A percentile compares a stretch with the other conserved stretches of the same genome.
These are phyloP conservation scores for Volvox africanus DNA, from an alignment of 139 green algal genomes.

Conservation along the genomic window DNA sequence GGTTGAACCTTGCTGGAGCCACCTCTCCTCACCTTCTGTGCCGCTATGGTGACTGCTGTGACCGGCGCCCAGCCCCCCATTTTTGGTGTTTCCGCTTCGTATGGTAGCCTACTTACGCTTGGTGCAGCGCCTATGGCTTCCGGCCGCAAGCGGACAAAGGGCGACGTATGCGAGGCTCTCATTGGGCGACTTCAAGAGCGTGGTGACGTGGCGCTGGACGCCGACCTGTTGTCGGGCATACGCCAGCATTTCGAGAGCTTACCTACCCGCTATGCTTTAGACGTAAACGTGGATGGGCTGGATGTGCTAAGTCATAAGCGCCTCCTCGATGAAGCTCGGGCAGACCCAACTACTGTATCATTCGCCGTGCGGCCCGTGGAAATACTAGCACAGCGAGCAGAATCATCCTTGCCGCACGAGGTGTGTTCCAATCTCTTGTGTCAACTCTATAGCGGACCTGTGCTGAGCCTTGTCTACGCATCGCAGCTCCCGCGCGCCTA, in stretches of 20 bases:
- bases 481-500: constrained; percentile 35
- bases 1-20: not conserved
- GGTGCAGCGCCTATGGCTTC: constrained; percentile 41
- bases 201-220: constrained; percentile 75
- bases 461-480: not conserved
- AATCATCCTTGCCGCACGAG: not conserved
- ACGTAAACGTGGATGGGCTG: constrained; percentile 90
- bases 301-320: constrained; percentile 95
- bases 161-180: constrained; percentile 78
- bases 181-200: constrained; percentile 71
- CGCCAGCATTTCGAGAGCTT: constrained; percentile 86
- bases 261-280: constrained; percentile 89
- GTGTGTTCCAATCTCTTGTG: not conserved
- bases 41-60: not conserved
- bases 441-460: not conserved
- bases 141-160: constrained; percentile 62
- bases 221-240: constrained; percentile 76
- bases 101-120: constrained; percentile 39
- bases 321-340: constrained; percentile 88
- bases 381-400: constrained; percentile 60
- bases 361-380: constrained; percentile 92
- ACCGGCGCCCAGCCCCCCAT: constrained; percentile 8
- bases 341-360: constrained; percentile 82
- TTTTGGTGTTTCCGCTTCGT: constrained; percentile 16
- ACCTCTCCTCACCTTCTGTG: not conserved